These are phyloP conservation scores for Saccharomyces pastorianus DNA, from an alignment of 1,139 yeast species.

Conservation along the genomic window DNA sequence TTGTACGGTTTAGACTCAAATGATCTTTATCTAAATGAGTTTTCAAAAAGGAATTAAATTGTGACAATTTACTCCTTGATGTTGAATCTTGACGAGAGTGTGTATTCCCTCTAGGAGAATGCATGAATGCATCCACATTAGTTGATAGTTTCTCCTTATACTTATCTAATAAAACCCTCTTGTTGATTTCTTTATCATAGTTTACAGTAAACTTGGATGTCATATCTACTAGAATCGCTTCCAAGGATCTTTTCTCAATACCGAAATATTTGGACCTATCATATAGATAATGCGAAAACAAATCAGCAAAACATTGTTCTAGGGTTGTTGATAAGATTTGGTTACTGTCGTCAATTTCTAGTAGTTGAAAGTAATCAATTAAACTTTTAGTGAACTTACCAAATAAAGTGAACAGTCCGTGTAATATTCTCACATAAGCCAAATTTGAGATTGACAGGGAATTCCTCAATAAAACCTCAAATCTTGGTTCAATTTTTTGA, in stretches of 20 bases:
- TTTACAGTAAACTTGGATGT: slow-evolving; percentile 45
- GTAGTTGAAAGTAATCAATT: slow-evolving; percentile 44
- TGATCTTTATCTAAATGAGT: slow-evolving; percentile 35
- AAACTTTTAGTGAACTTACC: slow-evolving; percentile 60
- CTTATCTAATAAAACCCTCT: slow-evolving; percentile 40
- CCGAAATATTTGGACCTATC: slow-evolving; percentile 60
- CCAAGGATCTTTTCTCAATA: slow-evolving; percentile 63
- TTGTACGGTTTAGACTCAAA: slow-evolving; percentile 13
- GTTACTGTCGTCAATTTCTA: slow-evolving; percentile 41
- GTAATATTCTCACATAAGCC: slow-evolving; percentile 72
- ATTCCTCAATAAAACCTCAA: slow-evolving; percentile 53
- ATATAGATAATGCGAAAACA: slow-evolving; percentile 62
- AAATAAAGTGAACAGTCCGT: slow-evolving; percentile 52
- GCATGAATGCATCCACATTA: slow-evolving; percentile 4
- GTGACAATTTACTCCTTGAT: slow-evolving; percentile 30
- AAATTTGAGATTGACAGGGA: slow-evolving; percentile 59
- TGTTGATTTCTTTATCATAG: slow-evolving; percentile 45
- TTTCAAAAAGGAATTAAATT: slow-evolving; percentile 35
- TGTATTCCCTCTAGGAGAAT: not conserved
- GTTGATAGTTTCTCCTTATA: slow-evolving; percentile 18
- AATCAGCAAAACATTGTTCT: slow-evolving; percentile 64
- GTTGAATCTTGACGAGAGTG: slow-evolving; percentile 5
- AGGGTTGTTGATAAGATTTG: slow-evolving; percentile 42
- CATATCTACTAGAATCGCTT: slow-evolving; percentile 45
- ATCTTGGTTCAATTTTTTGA: slow-evolving; percentile 61